Evolutionary conservation across 139 green algal genomes (phyloP), one percentile per base, ranked within the genome.

Genomic region (Chlamydomonas applanata): DNA sequence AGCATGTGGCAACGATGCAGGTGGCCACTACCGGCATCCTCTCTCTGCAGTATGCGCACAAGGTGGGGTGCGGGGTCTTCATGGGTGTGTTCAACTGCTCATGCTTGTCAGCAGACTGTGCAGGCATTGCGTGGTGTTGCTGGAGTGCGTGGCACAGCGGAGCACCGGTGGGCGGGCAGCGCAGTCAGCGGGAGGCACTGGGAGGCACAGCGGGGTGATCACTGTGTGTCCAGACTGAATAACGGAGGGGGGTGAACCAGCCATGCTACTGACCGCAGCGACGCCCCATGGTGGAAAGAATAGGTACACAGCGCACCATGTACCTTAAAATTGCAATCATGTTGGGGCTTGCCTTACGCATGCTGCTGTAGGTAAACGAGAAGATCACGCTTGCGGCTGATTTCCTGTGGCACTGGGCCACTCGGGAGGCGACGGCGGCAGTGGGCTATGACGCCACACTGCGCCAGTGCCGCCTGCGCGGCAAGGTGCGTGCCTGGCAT

Each of bases 381-480:
- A 83, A 86, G 73, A 67, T 86, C 53, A 91, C 90, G 1, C 82
- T 99, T 29, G 93, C 92, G 3, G 87, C 81, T 11, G 96, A 99
- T 72, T 94, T 99, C 68, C 83, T 98, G 84, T 98, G 89, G 85
- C 97, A 98, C 73, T 89, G 87, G 74, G 93, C 93, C 66, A 79
- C 77, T n/a, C 82, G 89, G 1, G 95, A 99, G 77, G 94, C 93
- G 19, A 92, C 77, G 0, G 93, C 95, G 3, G 88, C 84, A 2
- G 88, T 99, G 57, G 96, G 96, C n/a, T 99, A 99, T 68, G 96
- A 99, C 84, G 97, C 96, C 79, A 93, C 91, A 35, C 85, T 99
- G 66, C 75, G 92, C 11, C 82, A 96, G 74, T 90, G 84, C 78
- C 60, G 88, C 4, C 79, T 95, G 69, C 74, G 86, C 4, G 84